Conservation (phyloP, 2,329 filamentous ascomycete genomes). For the Pestalotiopsis fici region DNA sequence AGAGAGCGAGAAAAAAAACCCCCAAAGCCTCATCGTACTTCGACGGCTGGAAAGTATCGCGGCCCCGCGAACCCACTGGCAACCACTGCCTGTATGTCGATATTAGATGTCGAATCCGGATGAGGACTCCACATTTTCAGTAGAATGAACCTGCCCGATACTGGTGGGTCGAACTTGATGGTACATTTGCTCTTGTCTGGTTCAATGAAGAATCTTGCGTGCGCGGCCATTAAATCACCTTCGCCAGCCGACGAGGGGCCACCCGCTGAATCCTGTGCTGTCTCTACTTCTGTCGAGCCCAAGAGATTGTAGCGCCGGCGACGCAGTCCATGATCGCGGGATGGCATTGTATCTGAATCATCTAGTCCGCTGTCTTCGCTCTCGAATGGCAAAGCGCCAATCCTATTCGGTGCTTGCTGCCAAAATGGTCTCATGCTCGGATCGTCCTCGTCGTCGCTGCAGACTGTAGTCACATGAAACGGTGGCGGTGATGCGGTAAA, state of each 20-base stretch:
- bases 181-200: slow-evolving; percentile 82
- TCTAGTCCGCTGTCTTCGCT: slow-evolving; percentile 43
- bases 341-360: slow-evolving; percentile 33
- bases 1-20: background rate
- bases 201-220: slow-evolving; percentile 83
- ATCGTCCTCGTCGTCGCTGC: slow-evolving; percentile 60
- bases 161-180: slow-evolving; percentile 80
- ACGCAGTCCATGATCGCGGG: slow-evolving; percentile 27
- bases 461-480: slow-evolving; percentile 60
- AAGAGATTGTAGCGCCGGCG: slow-evolving; percentile 21
- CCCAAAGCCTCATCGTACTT: slow-evolving; percentile 58
- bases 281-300: slow-evolving; percentile 39
- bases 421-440: slow-evolving; percentile 29
- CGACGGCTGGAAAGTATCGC: slow-evolving; percentile 75
- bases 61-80: slow-evolving; percentile 84
- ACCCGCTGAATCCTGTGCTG: slow-evolving; percentile 54
- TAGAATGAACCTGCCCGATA: slow-evolving; percentile 80
- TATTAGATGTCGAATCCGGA: slow-evolving; percentile 66
- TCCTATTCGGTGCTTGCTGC: slow-evolving; percentile 50
- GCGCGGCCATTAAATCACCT: slow-evolving; percentile 66
- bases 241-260: slow-evolving; percentile 58
- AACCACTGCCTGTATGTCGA: slow-evolving; percentile 86
- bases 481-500: slow-evolving; percentile 49
- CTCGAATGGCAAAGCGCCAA: slow-evolving; percentile 57
- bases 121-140: slow-evolving; percentile 88